Base-by-base conservation (phyloP, 2,329 filamentous ascomycete genomes). In the Aspergillus uvarum region DNA sequence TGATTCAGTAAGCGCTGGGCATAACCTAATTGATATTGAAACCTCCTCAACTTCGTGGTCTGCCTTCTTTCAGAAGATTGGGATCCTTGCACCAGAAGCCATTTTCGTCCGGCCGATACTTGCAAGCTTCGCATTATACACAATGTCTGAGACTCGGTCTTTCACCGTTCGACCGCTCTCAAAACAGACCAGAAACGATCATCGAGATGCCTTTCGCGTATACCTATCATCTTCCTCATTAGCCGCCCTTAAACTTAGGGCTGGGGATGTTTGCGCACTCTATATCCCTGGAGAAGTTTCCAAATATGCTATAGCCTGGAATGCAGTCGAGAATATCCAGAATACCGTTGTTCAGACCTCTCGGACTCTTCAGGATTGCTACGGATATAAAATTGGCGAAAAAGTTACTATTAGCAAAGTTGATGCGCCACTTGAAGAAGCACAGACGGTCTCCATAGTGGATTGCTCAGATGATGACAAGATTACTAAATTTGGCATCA, bases 341-440 rank as follows among this genome's bases (percentile, higher is more conserved):
- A 86, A 85, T 65, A 84, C 88, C 63, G 82, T 91, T 59, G 80
- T 90, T 53, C 83, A 93, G 80, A 85, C 91, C 79, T 88, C 90
- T 22, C 88, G 90, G 63, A 81, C 86, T 5, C 85, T 96, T 56
- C 88, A 90, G 63, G 88, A 90, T 38, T 83, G 86, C 6, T 89
- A 89, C 65, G 86, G 85, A 1, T 84, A 96, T 67, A 88, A 89
- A 62, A 80, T 95, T 4, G 87, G 87, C 16, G 89, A 92, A 52
- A 83, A 86, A 54, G 80, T 96, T 51, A 81, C 82, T 7, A 83
- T 93, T 24, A 79, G 82, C 2, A 82, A 77, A 62, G 81, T 83
- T 10, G 81, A 81, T 7, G 77, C 76, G 2, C 67, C 77, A 2
- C 74, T 89, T 11, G 79, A 81, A 0, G 82, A 84, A 22, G 85